phyloP scores from a whole-genome alignment of 2,329 filamentous ascomycete species.

The Neoscytalidium dimidiatum region DNA sequence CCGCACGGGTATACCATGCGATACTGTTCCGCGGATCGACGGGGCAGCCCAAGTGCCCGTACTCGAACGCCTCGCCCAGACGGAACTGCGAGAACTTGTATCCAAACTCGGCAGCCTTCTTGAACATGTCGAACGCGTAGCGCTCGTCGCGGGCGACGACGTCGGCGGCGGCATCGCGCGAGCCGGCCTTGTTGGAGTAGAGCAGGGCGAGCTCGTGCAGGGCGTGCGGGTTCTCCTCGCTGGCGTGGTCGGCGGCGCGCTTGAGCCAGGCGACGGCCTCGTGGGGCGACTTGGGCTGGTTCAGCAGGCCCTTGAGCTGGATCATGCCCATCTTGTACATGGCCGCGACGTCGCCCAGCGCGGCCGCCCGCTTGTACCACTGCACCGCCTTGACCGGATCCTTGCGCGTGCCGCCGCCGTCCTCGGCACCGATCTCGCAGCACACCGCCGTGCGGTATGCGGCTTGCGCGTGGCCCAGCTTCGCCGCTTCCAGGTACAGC shows the following conservation, averaged over 20 bases:
- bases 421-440: slow-evolving; percentile 93
- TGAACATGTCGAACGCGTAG: slow-evolving; percentile 80
- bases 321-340: slow-evolving; percentile 99
- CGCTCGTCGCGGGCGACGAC: slow-evolving; percentile 73
- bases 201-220: slow-evolving; percentile 79
- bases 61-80: slow-evolving; percentile 85
- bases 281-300: slow-evolving; percentile 76
- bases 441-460: slow-evolving; percentile 96
- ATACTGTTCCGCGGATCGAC: slow-evolving; percentile 86
- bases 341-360: slow-evolving; percentile 84
- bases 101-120: slow-evolving; percentile 80
- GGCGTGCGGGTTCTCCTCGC: slow-evolving; percentile 89
- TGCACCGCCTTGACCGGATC: slow-evolving; percentile 94
- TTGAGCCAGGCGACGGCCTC: slow-evolving; percentile 94
- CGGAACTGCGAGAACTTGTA: slow-evolving; percentile 96
- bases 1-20: slow-evolving; percentile 90
- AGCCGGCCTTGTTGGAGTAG: slow-evolving; percentile 59
- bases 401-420: slow-evolving; percentile 87
- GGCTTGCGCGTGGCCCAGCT: slow-evolving; percentile 79
- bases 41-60: slow-evolving; percentile 78
- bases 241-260: slow-evolving; percentile 83
- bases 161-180: slow-evolving; percentile 48
- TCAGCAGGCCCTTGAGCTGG: slow-evolving; percentile 86
- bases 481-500: slow-evolving; percentile 91
- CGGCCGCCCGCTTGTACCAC: slow-evolving; percentile 94